Evolutionary conservation across 2,329 filamentous ascomycete genomes (phyloP).

Genomic region (Aureobasidium zeae): DNA sequence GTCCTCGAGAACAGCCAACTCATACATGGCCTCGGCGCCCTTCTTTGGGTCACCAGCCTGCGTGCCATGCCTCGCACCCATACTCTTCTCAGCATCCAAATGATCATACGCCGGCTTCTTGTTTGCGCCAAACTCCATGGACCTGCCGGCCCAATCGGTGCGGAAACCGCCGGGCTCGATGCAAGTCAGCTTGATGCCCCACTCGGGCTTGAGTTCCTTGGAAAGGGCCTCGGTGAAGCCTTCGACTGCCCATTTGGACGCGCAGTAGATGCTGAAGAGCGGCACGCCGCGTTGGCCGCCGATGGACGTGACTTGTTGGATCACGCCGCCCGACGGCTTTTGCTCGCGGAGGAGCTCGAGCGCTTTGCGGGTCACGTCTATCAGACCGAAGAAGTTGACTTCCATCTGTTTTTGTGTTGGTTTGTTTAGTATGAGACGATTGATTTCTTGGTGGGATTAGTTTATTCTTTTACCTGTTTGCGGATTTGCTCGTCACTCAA

Average conservation of each 20-base stretch:
- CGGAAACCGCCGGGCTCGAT: constrained; percentile 41
- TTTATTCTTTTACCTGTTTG: constrained; percentile 20
- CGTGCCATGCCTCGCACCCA: constrained; percentile 33
- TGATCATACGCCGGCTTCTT: constrained; percentile 41
- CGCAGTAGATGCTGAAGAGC: constrained; percentile 34
- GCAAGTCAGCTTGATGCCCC: constrained; percentile 38
- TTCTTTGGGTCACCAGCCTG: constrained; percentile 45
- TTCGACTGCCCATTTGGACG: constrained; percentile 40
- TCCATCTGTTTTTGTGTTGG: constrained; percentile 39
- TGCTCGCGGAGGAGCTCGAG: constrained; percentile 37
- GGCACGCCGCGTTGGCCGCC: constrained; percentile 39
- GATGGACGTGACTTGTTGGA: constrained; percentile 48
- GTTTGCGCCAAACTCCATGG: constrained; percentile 39
- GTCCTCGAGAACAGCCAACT: constrained; percentile 44
- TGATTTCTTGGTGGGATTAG: too few species aligned
- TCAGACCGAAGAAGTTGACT: constrained; percentile 50
- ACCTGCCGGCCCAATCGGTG: constrained; percentile 39
- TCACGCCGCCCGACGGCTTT: constrained; percentile 42
- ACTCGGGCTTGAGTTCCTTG: constrained; percentile 38
- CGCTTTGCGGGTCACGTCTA: constrained; percentile 43
- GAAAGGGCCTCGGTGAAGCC: constrained; percentile 38
- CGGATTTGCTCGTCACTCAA: constrained; percentile 41
- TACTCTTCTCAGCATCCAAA: constrained; percentile 35
- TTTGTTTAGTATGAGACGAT: not conserved
- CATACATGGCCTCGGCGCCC: constrained; percentile 42